Evolutionary conservation across 345 rosid genomes (phyloP), one percentile per base, ranked within the genome.

Genomic region (Euphorbia pulcherrima): DNA sequence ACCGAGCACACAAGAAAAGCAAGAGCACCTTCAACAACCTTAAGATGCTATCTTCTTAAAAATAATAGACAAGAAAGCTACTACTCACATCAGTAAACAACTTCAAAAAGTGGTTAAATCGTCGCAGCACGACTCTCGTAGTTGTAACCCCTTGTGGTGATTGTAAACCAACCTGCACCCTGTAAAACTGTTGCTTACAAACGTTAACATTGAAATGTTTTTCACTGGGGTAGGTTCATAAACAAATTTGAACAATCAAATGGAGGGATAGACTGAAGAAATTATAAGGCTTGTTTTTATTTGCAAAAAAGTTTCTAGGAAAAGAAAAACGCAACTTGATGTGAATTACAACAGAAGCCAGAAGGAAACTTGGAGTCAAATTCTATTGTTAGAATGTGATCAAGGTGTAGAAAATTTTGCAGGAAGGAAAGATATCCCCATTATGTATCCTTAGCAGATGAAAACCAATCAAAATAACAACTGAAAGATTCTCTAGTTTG

Each of bases 111-210:
- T 94, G 92, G 83, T 89, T 94, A 81, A 94, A 94, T 83, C 99
- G 87, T 86, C 97, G 85, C 81, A 89, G 77, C 21, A 89, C 88
- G 62, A 78, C 92, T 62, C 82, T 86, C 39, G 77, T 80, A 26
- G 83, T 78, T 35, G 97, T 91, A 67, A 83, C 69, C 65, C 97
- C 99, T 74, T 88, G 96, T 27, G 93, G 97, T 24, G 99, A 89
- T 76, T 94, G 97, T 50, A 94, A 2, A 68, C 97, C 90, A 68
- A 91, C 77, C 85, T 94, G 96, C 74, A 91, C 90, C 96, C 99
- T 91, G 88, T 94, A 94, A 88, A 91, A 94, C 99, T 94, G 99
- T 66, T 81, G 81, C 77, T 76, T 77, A 76, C 73, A 77, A 80
- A 79, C 71, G 87, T 89, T 84, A 86, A 75, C 41, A 64, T 37